Conservation (phyloP, 805 yeast species). For the Priceomyces castillae region DNA sequence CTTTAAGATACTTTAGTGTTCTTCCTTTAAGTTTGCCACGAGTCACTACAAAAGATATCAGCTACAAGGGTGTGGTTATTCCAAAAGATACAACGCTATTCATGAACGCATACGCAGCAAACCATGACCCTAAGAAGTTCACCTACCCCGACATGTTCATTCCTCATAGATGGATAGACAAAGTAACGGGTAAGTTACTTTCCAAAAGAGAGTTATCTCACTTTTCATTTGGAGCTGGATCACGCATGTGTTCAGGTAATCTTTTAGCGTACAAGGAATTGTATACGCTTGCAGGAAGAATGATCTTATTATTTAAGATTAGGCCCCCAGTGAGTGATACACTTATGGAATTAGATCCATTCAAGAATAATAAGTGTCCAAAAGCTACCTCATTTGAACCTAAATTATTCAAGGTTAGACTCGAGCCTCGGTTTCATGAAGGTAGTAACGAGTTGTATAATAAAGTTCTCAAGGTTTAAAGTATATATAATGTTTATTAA, state of each 20-base stretch:
- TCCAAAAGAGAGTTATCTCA: constrained; percentile 26
- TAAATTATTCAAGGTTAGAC: constrained; percentile 7
- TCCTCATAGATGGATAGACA: constrained; percentile 54
- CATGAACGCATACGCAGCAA: constrained; percentile 70
- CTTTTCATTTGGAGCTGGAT: constrained; percentile 67
- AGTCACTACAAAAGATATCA: constrained; percentile 50
- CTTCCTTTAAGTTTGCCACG: constrained; percentile 69
- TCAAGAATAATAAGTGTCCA: constrained; percentile 21
- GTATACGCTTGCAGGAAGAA: constrained; percentile 54
- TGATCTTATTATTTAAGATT: constrained; percentile 51
- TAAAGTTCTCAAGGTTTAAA: constrained; percentile 6
- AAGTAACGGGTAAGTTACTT: constrained; percentile 14
- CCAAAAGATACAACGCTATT: constrained; percentile 56
- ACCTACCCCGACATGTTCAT: constrained; percentile 44
- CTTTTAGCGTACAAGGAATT: constrained; percentile 63
- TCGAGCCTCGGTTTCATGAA: constrained; percentile 17
- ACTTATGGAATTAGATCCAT: constrained; percentile 50
- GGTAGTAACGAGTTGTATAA: constrained; percentile 22
- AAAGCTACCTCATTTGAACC: constrained; percentile 8
- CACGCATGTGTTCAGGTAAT: constrained; percentile 70
- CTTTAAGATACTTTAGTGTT: constrained; percentile 60
- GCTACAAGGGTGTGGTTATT: constrained; percentile 37
- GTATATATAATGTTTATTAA: constrained; percentile 1
- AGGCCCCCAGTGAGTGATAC: constrained; percentile 30
- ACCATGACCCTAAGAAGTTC: constrained; percentile 53